A percentile compares a stretch with the other conserved stretches of the same genome.
Conservation (phyloP, 768 basidiomycete genomes). For the Tylopilus balloui region DNA sequence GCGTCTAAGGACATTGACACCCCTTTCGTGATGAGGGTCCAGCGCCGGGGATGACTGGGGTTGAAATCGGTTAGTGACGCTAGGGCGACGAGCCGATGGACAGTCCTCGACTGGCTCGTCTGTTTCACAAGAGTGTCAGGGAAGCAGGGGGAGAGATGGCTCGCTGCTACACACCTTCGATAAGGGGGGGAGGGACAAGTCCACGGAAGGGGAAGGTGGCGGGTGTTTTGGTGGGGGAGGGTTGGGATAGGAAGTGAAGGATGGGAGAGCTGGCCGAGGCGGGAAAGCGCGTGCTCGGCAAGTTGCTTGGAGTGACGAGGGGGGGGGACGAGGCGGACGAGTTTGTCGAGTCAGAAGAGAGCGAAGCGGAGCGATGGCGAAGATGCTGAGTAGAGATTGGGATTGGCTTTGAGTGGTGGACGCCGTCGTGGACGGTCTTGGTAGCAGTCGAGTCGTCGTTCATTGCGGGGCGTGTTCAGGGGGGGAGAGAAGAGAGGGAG, state of each 20-base stretch:
- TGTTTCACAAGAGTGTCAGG: conserved; percentile 8
- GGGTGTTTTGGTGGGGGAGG: conserved; percentile 51
- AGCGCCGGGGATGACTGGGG: conserved; percentile 43
- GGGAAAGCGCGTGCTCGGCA: conserved; percentile 39
- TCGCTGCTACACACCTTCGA: conserved; percentile 50
- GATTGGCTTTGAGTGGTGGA: conserved; percentile 64
- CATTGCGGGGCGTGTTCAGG: conserved; percentile 16
- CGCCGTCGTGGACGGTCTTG: conserved; percentile 21
- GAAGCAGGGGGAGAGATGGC: neutral
- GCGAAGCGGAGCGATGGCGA: conserved; percentile 57
- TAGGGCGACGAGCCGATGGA: conserved; percentile 56
- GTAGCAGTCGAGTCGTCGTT: neutral
- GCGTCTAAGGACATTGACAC: conserved; percentile 65
- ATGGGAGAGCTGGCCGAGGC: conserved; percentile 66
- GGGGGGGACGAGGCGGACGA: conserved; percentile 52
- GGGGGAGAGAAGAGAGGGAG: neutral
- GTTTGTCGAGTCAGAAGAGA: conserved; percentile 56
- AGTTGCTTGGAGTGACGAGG: conserved; percentile 46
- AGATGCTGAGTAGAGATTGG: conserved; percentile 44
- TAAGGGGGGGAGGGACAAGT: conserved; percentile 47
- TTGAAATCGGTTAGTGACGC: conserved; percentile 50
- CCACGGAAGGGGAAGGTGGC: conserved; percentile 59
- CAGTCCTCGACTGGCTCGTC: conserved; percentile 42
- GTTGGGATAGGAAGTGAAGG: conserved; percentile 60
- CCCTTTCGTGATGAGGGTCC: conserved; percentile 56